Evolutionary conservation across 1,284 basidiomycete species (phyloP), one percentile per base, ranked within the genome.

Genomic region (Rhodotorula sp.): DNA sequence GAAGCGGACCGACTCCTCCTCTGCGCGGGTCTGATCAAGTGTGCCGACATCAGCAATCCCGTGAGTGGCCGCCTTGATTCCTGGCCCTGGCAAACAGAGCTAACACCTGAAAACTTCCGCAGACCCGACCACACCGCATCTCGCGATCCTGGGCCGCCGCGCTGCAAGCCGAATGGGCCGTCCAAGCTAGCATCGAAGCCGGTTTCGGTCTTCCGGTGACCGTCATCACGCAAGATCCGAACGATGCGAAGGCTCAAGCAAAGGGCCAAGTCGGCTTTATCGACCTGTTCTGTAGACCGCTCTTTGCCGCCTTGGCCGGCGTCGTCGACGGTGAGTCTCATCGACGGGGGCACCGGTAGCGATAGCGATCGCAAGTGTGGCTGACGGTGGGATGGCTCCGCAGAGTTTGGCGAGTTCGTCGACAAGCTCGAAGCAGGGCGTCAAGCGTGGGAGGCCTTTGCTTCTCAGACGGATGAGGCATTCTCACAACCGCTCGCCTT

Each of bases 1-100:
- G 80, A 81, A 69, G 82, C 84, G 68, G 85, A 88, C 70, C 86
- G 90, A 72, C 83, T 91, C 34, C 81, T 95, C 67, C 81, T 93
- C n/a, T 93, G 91, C 79, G 92, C 97, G 78, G 90, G 90, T 6
- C 83, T 97, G 63, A 89, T 97, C 81, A 97, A 97, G 81, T 95
- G 93, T 79, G 93, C 93, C 18, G 94, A 97, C 82, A 97, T 97
- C 79, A 94, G 91, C 80, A 97, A 97, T 81, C 93, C 94, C 18
- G 92, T 95, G 28, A 59, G 78, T 18, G 45, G 38, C 38, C 49
- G 28, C 68, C 62, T 72, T 18, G 28, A 28, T 28, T 28, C 28
- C 28, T 38, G 58, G 19, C 60, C 63, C 66, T 56, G 59, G 12
- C 8, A 8, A 28, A 45, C 28, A 54, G 14, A 38, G 12, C 49